These are phyloP conservation scores for Albizia julibrissin DNA, from an alignment of 306 rosid species.

Conservation along the genomic window DNA sequence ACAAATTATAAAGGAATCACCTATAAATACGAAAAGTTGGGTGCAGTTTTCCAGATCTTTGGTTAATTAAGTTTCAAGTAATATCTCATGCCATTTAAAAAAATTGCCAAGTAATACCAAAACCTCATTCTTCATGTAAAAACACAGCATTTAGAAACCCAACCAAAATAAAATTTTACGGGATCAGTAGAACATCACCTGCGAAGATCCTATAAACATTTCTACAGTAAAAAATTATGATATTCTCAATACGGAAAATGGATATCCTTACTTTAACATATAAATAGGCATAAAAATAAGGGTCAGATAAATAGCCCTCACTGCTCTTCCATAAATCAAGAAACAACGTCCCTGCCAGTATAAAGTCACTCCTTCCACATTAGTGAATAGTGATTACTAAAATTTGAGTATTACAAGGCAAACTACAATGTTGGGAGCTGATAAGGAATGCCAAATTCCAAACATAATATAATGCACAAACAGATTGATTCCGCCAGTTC, in stretches of 20 bases:
- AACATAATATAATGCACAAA: conserved; percentile 15
- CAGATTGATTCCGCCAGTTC: not conserved
- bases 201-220: not conserved
- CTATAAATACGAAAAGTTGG: no score
- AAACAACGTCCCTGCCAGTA: not conserved
- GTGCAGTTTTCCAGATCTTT: no score
- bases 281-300: not conserved
- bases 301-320: not conserved
- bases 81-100: not conserved
- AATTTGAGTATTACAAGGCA: not conserved
- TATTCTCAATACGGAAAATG: not conserved
- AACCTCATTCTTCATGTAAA: not conserved
- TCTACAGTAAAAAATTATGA: not conserved
- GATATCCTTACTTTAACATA: not conserved
- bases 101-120: not conserved
- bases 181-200: not conserved
- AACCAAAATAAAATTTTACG: no score
- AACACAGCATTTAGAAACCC: not conserved
- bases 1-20: no score
- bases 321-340: not conserved
- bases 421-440: not conserved
- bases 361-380: no score
- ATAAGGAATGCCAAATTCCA: conserved; percentile 3
- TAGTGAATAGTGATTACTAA: not conserved
- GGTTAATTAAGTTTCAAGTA: not conserved